Evolutionary conservation across 768 basidiomycete genomes (phyloP), one percentile per base, ranked within the genome.

Genomic region (Auricularia sp.): DNA sequence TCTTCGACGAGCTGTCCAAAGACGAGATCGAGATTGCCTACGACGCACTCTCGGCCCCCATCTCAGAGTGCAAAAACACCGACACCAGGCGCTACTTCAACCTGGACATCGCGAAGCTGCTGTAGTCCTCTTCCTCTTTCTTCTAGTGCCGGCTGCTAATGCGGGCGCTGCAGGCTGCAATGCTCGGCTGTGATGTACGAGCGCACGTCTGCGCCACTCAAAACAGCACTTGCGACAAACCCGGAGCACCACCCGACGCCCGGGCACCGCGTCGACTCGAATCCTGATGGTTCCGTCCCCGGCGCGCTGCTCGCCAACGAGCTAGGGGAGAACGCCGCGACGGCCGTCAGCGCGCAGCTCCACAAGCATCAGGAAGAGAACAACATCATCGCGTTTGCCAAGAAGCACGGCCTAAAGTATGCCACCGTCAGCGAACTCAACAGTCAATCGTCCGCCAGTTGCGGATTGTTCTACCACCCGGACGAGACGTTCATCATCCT

Each of bases 121-220:
- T 69, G 64, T 69, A 42, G 35, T 37, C 34, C 21, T 10, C 14
- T 42, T 14, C 39, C 39, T 42, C 39, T 42, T 42, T 42, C 39
- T 14, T 42, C 8, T 42, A 7, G 8, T 42, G 39, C 39, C 39
- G 29, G 29, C 39, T 42, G 7, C 39, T 42, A 14, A 42, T 14
- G 8, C 39, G 39, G 39, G 13, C 39, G 7, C 39, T 29, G 29
- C 29, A 42, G 39, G 34, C 62, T 70, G 24, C 69, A 70, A 61
- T 70, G 69, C 45, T 62, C 69, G 16, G 69, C 69, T 3, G 62
- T 70, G 13, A 70, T 68, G 66, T 70, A 70, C 42, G 69, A 69
- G 44, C 68, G 69, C 14, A 68, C 69, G 0, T 67, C 66, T 1
- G 51, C 58, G 13, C 66, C 68, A 7, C 62, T 68, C 5, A 66